These are phyloP conservation scores for Hapsidospora chrysogenum DNA, from an alignment of 495 filamentous ascomycete genomes.

Conservation along the genomic window DNA sequence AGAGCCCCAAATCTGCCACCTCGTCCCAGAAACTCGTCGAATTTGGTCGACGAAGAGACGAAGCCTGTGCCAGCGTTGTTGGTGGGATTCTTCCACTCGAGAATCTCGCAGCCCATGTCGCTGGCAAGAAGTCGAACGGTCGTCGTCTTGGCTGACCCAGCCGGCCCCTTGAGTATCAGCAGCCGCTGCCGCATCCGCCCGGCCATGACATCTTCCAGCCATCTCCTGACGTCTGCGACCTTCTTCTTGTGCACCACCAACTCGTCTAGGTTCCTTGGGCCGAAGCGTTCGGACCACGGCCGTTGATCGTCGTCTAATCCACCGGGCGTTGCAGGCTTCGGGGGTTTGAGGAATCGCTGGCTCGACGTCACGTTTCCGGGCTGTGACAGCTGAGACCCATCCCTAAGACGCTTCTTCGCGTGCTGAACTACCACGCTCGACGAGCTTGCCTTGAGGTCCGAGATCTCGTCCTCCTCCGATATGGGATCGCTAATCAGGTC, in stretches of 20 bases:
- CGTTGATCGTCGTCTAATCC: conserved; percentile 22
- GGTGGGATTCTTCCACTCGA: conserved; percentile 83
- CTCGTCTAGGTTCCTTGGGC: conserved; percentile 55
- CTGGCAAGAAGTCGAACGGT: conserved; percentile 62
- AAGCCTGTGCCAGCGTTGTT: conserved; percentile 37
- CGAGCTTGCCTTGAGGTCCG: conserved; percentile 17
- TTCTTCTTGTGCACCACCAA: conserved; percentile 89
- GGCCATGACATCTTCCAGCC: conserved; percentile 58
- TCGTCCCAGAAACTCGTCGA: conserved; percentile 77
- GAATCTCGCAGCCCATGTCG: conserved; percentile 50
- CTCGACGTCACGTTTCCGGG: conserved; percentile 6
- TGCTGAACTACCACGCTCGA: conserved; percentile 26
- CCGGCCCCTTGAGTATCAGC: conserved; percentile 76
- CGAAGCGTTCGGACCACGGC: conserved; percentile 81
- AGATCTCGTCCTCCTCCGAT: conserved; percentile 30
- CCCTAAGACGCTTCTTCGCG: conserved; percentile 24
- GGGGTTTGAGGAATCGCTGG: conserved; percentile 22
- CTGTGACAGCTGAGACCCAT: conserved; percentile 6
- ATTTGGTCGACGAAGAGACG: conserved; percentile 52
- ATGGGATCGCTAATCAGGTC: conserved; percentile 34
- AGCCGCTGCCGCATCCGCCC: conserved; percentile 50
- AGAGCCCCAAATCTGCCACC: conserved; percentile 66
- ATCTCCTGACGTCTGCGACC: conserved; percentile 65
- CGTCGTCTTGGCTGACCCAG: conserved; percentile 84
- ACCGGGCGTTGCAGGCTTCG: conserved; percentile 6